These are phyloP conservation scores for Cyclotella atomus DNA, from an alignment of 108 stramenopile genomes.

Conservation along the genomic window DNA sequence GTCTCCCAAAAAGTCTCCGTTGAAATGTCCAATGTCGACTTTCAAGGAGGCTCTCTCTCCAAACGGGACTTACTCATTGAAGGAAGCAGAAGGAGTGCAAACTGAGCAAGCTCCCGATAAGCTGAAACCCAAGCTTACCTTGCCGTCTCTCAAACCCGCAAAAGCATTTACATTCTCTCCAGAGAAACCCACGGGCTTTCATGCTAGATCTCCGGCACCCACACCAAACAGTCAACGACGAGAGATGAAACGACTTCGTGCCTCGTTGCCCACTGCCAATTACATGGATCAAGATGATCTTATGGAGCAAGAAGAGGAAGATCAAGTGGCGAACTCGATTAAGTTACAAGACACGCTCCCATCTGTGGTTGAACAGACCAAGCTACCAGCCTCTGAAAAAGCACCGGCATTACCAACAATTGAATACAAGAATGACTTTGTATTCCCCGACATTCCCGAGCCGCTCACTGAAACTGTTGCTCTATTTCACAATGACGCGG, in stretches of 20 bases:
- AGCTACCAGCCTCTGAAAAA: too few species aligned
- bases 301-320: slow-evolving; percentile 13
- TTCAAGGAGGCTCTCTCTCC: slow-evolving; percentile 12
- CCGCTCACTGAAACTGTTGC: slow-evolving; percentile 22
- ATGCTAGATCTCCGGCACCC: slow-evolving; percentile 41
- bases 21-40: neutral
- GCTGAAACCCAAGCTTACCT: neutral
- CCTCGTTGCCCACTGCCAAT: slow-evolving; percentile 35
- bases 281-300: slow-evolving; percentile 31
- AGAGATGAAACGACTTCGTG: slow-evolving; percentile 37
- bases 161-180: neutral
- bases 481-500: slow-evolving; percentile 31
- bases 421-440: slow-evolving; percentile 43
- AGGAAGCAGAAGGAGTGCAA: slow-evolving; percentile 26
- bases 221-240: slow-evolving; percentile 52
- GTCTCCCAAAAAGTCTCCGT: neutral
- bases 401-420: too few species aligned
- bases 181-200: neutral
- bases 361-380: neutral
- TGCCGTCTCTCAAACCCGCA: neutral
- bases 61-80: slow-evolving; percentile 36
- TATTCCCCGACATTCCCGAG: slow-evolving; percentile 24
- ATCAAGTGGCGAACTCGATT: too few species aligned
- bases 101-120: neutral
- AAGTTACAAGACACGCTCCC: too few species aligned